Conservation (phyloP, 495 filamentous ascomycete genomes). For the Evernia prunastri region DNA sequence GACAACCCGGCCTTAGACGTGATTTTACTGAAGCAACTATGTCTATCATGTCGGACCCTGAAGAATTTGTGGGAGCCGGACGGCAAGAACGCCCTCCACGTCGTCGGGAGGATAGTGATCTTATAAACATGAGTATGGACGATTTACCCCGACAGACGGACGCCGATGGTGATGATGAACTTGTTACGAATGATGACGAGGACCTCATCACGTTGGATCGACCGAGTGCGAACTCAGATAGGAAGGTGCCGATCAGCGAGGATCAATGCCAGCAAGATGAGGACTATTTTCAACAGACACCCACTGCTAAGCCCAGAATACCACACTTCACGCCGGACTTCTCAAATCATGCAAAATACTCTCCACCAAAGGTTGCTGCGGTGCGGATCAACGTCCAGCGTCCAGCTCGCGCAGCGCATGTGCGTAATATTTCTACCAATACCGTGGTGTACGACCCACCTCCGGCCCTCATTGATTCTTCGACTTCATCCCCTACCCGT, state of each 20-base stretch:
- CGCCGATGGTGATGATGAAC: slow-evolving; percentile 82
- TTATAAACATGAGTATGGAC: slow-evolving; percentile 22
- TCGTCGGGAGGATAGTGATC: slow-evolving; percentile 13
- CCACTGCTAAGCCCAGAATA: slow-evolving; percentile 31
- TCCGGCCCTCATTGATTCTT: slow-evolving; percentile 27
- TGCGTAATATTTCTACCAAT: slow-evolving; percentile 64
- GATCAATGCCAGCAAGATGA: slow-evolving; percentile 17
- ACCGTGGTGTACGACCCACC: slow-evolving; percentile 69
- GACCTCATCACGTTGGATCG: slow-evolving; percentile 35
- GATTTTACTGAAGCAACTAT: slow-evolving; percentile 47
- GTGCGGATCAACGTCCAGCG: slow-evolving; percentile 26
- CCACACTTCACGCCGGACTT: slow-evolving; percentile 24
- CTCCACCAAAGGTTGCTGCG: slow-evolving; percentile 13
- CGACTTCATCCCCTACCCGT: slow-evolving; percentile 31
- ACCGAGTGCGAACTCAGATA: slow-evolving; percentile 28
- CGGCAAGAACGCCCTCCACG: slow-evolving; percentile 2
- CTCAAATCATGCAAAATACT: slow-evolving; percentile 22
- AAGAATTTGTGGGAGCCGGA: slow-evolving; percentile 35
- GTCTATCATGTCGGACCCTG: slow-evolving; percentile 54
- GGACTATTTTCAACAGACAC: slow-evolving; percentile 41
- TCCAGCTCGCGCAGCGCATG: slow-evolving; percentile 40
- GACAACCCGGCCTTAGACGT: slow-evolving; percentile 33
- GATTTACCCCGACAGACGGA: slow-evolving; percentile 55
- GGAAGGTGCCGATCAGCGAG: slow-evolving; percentile 34
- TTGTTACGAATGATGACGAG: slow-evolving; percentile 71